These are phyloP conservation scores for Macroventuria anomochaeta DNA, from an alignment of 2,329 filamentous ascomycete genomes.

Conservation along the genomic window DNA sequence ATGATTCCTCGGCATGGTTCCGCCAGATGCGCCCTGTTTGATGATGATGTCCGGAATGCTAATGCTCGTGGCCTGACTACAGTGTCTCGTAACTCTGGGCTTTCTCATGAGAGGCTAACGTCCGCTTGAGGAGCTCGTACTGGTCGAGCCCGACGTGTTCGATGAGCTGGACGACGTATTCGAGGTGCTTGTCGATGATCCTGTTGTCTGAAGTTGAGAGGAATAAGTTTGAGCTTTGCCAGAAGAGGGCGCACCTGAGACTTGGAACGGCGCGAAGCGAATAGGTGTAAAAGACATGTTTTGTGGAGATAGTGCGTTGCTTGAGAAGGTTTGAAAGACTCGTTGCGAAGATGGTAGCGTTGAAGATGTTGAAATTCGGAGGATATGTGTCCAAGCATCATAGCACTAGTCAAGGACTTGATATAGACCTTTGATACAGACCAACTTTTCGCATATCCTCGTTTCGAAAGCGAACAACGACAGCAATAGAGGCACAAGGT, in stretches of 20 bases:
- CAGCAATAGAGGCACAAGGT: background rate
- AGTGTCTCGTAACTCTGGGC: too few species aligned
- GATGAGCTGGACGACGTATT: background rate
- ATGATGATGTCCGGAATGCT: too few species aligned
- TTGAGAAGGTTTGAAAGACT: background rate
- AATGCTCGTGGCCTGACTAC: too few species aligned
- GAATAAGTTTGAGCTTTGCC: slow-evolving; percentile 21
- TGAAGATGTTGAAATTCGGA: too few species aligned
- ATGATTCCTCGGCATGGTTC: too few species aligned
- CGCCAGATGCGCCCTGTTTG: too few species aligned
- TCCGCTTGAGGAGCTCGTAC: background rate
- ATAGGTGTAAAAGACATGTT: slow-evolving; percentile 37
- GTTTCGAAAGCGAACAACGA: background rate
- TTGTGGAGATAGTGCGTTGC: background rate
- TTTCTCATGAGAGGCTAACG: background rate
- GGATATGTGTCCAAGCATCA: background rate
- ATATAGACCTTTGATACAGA: background rate
- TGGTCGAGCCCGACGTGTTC: background rate
- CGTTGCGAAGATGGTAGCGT: background rate
- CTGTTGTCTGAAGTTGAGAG: slow-evolving; percentile 27
- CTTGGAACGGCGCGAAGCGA: slow-evolving; percentile 40
- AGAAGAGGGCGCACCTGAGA: slow-evolving; percentile 29
- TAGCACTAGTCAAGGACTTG: background rate
- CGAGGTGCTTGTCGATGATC: background rate
- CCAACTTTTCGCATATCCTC: background rate